Base-by-base conservation (phyloP, 2,329 filamentous ascomycete genomes). In the Cytospora schulzeri region DNA sequence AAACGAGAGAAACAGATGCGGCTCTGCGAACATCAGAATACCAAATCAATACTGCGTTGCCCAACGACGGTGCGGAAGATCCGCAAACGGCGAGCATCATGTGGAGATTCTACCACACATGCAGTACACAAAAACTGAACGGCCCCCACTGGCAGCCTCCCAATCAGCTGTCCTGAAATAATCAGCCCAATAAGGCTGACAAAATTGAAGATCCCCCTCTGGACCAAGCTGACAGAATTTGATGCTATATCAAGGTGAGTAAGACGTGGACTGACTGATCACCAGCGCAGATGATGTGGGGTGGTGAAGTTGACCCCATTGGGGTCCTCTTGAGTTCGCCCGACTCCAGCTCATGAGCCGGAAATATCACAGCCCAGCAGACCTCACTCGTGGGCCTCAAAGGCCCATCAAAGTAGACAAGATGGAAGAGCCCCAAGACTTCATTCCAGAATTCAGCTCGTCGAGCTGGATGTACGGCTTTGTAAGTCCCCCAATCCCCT, bases 161-260 rank as follows among this genome's bases (percentile, higher is more conserved):
- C n/a, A 22, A 24, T 4, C 11, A 8, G 41, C n/a, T n/a, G 4
- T 9, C n/a, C 45, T 48, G 45, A 12, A 7, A 12, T 17, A 24
- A 12, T 6, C 52, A 62, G 52, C 60, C 38, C 29, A 12, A 15
- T 17, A 28, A 45, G 60, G 52, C 60, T 62, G 41, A 29, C 60
- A 22, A n/a, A 26, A 38, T 54, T 52, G 51, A 17, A 33, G 24
- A 12, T 29, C 17, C 0, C 5, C 5, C 9, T 35, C 33, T 12
- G 17, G 19, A 22, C 15, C n/a, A 14, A 55, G 17, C 29, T 22
- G 29, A 17, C 17, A 33, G 19, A 29, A 7, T 19, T 38, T 26
- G 60, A 24, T 26, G 17, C 2, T 45, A 12, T 51, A 19, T 51
- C n/a, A 48, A 48, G 9, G 7, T 12, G 8, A 22, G 11, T 12